These are phyloP conservation scores for Thinopyrum obtusiflorum DNA, from an alignment of 202 grass and related monocot genomes.

Conservation along the genomic window DNA sequence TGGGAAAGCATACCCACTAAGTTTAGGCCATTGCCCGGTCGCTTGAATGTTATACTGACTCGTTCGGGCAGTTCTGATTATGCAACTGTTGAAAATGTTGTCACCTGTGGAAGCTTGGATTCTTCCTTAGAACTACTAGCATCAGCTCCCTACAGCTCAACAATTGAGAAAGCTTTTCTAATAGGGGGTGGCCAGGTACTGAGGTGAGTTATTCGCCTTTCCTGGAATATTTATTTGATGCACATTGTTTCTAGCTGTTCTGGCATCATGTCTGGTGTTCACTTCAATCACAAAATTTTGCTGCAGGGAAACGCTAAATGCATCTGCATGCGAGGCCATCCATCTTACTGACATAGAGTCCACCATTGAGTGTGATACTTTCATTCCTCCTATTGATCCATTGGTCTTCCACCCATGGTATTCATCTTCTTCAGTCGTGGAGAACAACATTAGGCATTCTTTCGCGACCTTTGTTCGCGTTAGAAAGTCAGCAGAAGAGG, in stretches of 20 bases:
- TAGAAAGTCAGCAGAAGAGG: slow-evolving; percentile 35
- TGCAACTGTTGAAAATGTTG: slow-evolving; percentile 64
- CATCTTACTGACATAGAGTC: slow-evolving; percentile 73
- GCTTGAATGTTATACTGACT: slow-evolving; percentile 82
- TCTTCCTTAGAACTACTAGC: slow-evolving; percentile 71
- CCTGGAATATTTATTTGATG: background rate
- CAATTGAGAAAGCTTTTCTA: slow-evolving; percentile 81
- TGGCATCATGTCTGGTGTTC: background rate
- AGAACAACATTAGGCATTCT: slow-evolving; percentile 70
- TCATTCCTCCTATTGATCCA: slow-evolving; percentile 59
- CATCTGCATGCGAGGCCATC: slow-evolving; percentile 77
- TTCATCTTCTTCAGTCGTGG: slow-evolving; percentile 66
- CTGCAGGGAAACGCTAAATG: slow-evolving; percentile 68
- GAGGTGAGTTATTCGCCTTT: slow-evolving; percentile 43
- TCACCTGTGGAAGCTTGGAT: slow-evolving; percentile 72
- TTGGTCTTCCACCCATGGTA: slow-evolving; percentile 69
- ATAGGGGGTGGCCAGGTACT: slow-evolving; percentile 73
- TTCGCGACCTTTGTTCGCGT: slow-evolving; percentile 63
- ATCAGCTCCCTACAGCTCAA: slow-evolving; percentile 66
- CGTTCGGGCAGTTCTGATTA: slow-evolving; percentile 72
- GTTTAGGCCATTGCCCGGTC: slow-evolving; percentile 67
- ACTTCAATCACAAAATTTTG: background rate
- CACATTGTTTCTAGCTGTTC: background rate
- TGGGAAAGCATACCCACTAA: slow-evolving; percentile 81
- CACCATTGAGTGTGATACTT: slow-evolving; percentile 70